phyloP scores from a whole-genome alignment of 2,329 filamentous ascomycete genomes.

The Neofusicoccum cordaticola region DNA sequence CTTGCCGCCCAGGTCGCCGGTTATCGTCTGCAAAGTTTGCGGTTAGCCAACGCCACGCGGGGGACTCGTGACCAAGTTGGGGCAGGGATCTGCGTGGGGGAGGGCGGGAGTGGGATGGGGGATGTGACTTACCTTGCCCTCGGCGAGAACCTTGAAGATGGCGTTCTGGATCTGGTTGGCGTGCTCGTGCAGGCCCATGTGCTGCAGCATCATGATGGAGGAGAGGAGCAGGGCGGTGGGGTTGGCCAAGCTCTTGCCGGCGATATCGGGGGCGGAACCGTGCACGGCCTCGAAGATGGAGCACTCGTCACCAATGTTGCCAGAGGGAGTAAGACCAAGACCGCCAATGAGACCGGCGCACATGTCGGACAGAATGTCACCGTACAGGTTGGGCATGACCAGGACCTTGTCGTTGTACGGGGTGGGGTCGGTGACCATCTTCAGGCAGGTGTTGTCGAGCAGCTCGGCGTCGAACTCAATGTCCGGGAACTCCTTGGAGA shows the following conservation, averaged over 20 bases:
- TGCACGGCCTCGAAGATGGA: slow-evolving; percentile 99
- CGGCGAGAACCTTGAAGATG: slow-evolving; percentile 89
- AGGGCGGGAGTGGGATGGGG: neutral
- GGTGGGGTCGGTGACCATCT: slow-evolving; percentile 93
- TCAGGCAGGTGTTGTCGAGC: slow-evolving; percentile 98
- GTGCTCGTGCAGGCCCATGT: slow-evolving; percentile 88
- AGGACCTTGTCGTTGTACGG: slow-evolving; percentile 99
- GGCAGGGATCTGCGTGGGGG: slow-evolving; percentile 21
- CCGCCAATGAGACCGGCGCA: slow-evolving; percentile 98
- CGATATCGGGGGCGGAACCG: slow-evolving; percentile 94
- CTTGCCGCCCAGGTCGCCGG: slow-evolving; percentile 93
- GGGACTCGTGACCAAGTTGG: neutral
- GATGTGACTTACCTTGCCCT: slow-evolving; percentile 71
- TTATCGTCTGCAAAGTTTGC: slow-evolving; percentile 59
- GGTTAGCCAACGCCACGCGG: slow-evolving; percentile 16
- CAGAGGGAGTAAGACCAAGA: slow-evolving; percentile 92
- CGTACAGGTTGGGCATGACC: slow-evolving; percentile 96
- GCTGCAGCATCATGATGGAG: slow-evolving; percentile 99
- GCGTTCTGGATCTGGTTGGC: slow-evolving; percentile 88
- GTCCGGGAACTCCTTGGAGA: slow-evolving; percentile 91
- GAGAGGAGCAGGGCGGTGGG: slow-evolving; percentile 91
- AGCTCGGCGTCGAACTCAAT: slow-evolving; percentile 98
- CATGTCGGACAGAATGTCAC: slow-evolving; percentile 99
- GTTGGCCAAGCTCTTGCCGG: slow-evolving; percentile 93
- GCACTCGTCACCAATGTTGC: slow-evolving; percentile 98